Conservation (phyloP, 2,329 filamentous ascomycete species). For the Xylaria sp. region DNA sequence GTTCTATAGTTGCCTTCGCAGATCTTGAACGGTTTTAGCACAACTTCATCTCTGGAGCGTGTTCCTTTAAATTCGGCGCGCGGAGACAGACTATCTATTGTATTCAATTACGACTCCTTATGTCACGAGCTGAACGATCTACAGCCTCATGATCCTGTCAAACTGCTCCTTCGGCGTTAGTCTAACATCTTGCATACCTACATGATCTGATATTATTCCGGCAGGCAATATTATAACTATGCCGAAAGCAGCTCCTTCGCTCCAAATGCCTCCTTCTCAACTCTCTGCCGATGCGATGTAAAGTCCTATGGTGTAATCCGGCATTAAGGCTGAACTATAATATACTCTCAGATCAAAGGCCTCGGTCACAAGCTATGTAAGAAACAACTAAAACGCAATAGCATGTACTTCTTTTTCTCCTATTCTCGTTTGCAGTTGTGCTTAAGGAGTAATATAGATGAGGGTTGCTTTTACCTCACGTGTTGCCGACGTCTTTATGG, state of each 20-base stretch:
- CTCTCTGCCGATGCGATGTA: not conserved
- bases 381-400: too few relatives aligned
- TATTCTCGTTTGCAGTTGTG: too few relatives aligned
- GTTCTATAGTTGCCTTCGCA: not conserved
- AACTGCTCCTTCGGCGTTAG: not conserved
- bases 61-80: not conserved
- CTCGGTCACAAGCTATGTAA: not conserved
- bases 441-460: too few relatives aligned
- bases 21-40: not conserved
- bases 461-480: too few relatives aligned
- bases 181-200: not conserved
- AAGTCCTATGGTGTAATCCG: not conserved
- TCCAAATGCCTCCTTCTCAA: not conserved
- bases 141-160: not conserved
- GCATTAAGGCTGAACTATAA: not conserved
- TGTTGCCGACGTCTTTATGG: too few relatives aligned
- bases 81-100: not conserved
- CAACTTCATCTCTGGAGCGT: not conserved
- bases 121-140: not conserved
- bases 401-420: too few relatives aligned
- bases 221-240: not conserved
- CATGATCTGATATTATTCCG: not conserved
- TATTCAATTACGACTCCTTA: not conserved
- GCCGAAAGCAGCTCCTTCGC: not conserved
- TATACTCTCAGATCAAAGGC: not conserved